Percentiles rank a stretch among this genome's conserved stretches.
These are phyloP conservation scores for Paracamarosporium sp. DNA, from an alignment of 2,329 filamentous ascomycete species.

Conservation along the genomic window DNA sequence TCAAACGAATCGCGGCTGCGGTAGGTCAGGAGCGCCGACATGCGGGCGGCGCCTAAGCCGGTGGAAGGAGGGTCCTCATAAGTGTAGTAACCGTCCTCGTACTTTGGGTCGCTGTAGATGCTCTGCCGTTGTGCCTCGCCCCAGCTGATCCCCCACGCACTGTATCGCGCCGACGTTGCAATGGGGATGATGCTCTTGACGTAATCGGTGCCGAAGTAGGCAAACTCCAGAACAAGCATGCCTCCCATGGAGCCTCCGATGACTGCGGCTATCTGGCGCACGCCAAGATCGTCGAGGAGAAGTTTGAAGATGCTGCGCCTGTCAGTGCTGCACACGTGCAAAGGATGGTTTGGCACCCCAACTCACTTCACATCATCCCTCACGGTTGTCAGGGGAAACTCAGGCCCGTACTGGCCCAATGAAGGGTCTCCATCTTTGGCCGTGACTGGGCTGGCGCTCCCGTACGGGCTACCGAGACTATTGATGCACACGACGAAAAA, in stretches of 20 bases:
- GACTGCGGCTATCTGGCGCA: constrained; percentile 78
- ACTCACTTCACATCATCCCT: constrained; percentile 91
- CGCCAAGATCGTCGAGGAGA: constrained; percentile 79
- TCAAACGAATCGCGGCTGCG: constrained; percentile 97
- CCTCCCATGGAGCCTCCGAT: constrained; percentile 86
- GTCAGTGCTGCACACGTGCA: constrained; percentile 14
- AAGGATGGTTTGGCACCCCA: not conserved
- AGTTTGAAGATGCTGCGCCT: constrained; percentile 73
- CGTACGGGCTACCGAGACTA: constrained; percentile 83
- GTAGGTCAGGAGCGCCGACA: constrained; percentile 96
- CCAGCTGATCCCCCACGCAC: constrained; percentile 91
- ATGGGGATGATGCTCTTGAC: constrained; percentile 82
- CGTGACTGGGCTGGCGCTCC: constrained; percentile 87
- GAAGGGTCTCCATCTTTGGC: constrained; percentile 79
- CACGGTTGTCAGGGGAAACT: constrained; percentile 95
- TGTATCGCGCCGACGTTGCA: constrained; percentile 83
- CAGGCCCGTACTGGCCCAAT: constrained; percentile 85
- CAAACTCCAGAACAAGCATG: constrained; percentile 91
- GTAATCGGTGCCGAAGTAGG: constrained; percentile 87
- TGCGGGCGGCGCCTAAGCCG: constrained; percentile 90
- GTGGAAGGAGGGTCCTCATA: constrained; percentile 86
- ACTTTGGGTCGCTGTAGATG: constrained; percentile 98
- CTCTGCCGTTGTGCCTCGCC: constrained; percentile 87
- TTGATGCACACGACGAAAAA: constrained; percentile 91
- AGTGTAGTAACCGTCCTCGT: constrained; percentile 93